Evolutionary conservation across 176 grass and related monocot species (phyloP).

Genomic region (Aegilops longissima): DNA sequence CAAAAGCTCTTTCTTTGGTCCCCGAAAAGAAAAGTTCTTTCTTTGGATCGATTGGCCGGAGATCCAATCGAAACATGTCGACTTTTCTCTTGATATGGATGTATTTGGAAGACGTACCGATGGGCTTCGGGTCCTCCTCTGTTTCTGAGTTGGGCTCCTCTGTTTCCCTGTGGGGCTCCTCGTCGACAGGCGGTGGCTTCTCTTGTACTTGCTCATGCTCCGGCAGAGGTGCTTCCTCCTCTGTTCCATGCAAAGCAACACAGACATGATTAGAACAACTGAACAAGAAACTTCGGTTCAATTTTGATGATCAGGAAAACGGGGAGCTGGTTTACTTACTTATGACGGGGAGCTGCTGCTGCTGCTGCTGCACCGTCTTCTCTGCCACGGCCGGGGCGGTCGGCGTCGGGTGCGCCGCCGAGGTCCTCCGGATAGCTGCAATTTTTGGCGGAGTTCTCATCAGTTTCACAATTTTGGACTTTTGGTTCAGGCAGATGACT

Average conservation of each 20-base stretch:
- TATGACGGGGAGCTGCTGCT: constrained; percentile 21
- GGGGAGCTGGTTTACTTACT: constrained; percentile 28
- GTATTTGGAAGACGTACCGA: constrained; percentile 27
- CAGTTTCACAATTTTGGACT: neutral
- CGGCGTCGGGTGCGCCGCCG: constrained; percentile 8
- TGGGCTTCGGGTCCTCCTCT: constrained; percentile 14
- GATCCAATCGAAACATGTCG: neutral
- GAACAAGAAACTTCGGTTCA: neutral
- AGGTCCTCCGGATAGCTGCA: constrained; percentile 54
- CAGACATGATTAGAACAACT: neutral
- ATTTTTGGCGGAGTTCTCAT: neutral
- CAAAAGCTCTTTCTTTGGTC: neutral
- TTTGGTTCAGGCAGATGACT: too few relatives aligned
- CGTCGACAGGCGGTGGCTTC: neutral
- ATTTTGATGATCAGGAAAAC: neutral
- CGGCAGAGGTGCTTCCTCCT: constrained; percentile 22
- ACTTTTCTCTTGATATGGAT: neutral
- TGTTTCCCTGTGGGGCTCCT: neutral
- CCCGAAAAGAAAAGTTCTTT: neutral
- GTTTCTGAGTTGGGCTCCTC: neutral
- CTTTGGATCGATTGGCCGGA: neutral
- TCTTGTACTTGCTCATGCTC: constrained; percentile 20
- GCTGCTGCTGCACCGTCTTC: constrained; percentile 2
- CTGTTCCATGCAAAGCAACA: constrained; percentile 12
- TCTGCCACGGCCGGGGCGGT: constrained; percentile 27